A percentile compares a stretch with the other conserved stretches of the same genome.
Conservation (phyloP, 73 alveolate genomes). For the Tetrahymena malaccensis region DNA sequence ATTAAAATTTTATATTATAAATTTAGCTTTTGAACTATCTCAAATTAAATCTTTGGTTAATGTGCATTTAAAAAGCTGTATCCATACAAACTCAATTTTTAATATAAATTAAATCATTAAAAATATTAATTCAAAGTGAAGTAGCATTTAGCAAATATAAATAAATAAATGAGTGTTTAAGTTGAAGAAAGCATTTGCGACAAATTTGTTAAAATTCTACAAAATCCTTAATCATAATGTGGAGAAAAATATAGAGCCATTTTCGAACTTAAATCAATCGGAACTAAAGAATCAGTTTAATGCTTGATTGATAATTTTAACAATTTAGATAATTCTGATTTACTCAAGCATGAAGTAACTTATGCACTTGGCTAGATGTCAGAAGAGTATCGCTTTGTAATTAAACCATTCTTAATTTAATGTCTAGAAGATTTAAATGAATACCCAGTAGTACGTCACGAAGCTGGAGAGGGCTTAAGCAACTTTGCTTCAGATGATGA, state of each 20-base stretch:
- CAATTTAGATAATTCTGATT: not conserved
- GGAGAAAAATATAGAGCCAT: not conserved
- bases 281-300: not conserved
- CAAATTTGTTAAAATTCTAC: not conserved
- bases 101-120: not conserved
- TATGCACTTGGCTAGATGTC: not conserved
- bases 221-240: not conserved
- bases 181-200: not conserved
- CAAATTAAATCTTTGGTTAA: not conserved
- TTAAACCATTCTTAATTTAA: not conserved
- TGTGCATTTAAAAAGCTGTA: not conserved
- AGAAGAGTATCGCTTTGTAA: not conserved
- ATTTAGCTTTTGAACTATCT: not conserved
- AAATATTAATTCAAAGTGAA: not conserved
- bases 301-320: not conserved
- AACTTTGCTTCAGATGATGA: not conserved
- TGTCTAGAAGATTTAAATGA: not conserved
- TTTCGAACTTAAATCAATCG: not conserved
- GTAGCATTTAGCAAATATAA: not conserved
- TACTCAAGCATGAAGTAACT: not conserved
- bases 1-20: not conserved
- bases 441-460: not conserved
- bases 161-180: not conserved
- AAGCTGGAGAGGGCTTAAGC: not conserved
- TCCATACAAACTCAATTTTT: not conserved